phyloP scores from a whole-genome alignment of 305 asterid genomes.

The Fraxinus paxiana region DNA sequence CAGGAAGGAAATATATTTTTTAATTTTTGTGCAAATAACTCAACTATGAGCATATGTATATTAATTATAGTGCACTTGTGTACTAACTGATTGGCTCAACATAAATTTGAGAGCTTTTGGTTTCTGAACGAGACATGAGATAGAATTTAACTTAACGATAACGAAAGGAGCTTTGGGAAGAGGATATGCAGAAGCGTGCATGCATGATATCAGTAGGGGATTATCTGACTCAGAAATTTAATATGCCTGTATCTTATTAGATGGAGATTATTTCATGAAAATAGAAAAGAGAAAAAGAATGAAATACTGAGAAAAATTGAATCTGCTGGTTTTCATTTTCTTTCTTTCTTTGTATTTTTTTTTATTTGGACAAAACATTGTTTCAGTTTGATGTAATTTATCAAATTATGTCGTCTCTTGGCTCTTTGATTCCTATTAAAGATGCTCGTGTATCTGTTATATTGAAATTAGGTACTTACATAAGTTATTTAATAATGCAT shows the following conservation, averaged over 20 bases:
- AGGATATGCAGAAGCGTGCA: neutral
- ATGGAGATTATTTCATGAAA: constrained; percentile 6
- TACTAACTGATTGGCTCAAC: neutral
- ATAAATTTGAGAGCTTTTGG: neutral
- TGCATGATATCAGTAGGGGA: neutral
- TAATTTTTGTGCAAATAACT: neutral
- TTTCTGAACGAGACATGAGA: neutral
- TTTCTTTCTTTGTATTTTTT: neutral
- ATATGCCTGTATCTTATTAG: neutral
- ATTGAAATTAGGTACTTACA: neutral
- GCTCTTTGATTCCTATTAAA: constrained; percentile 6
- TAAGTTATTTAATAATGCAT: constrained; percentile 13
- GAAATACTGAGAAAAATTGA: neutral
- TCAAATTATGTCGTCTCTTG: neutral
- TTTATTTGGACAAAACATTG: neutral
- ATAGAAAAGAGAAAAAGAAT: neutral
- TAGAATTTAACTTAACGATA: neutral
- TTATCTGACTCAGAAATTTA: neutral
- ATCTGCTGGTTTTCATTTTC: neutral
- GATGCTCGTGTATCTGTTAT: neutral
- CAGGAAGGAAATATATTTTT: neutral
- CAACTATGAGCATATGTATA: neutral
- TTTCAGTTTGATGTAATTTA: neutral
- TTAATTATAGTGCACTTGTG: neutral
- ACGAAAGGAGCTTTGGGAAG: neutral